phyloP scores from a whole-genome alignment of 306 rosid genomes.

The Hippophae gyantsensis region DNA sequence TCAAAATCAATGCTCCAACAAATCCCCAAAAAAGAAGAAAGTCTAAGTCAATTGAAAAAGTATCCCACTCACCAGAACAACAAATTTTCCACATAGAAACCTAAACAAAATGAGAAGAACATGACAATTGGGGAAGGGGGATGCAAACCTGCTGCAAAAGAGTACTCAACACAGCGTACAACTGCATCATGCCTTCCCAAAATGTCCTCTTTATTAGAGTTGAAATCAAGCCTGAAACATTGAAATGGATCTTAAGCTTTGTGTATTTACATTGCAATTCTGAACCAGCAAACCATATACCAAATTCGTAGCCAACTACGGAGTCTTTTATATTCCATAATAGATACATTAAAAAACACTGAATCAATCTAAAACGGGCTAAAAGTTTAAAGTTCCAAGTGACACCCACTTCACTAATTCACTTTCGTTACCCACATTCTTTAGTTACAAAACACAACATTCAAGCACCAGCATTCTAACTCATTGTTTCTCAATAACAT shows the following conservation, averaged over 20 bases:
- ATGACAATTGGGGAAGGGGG: not conserved
- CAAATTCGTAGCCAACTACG: no score
- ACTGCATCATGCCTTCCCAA: constrained; percentile 83
- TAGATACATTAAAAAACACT: no score
- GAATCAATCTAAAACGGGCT: no score
- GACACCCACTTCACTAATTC: no score
- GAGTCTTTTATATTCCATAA: no score
- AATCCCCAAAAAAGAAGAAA: not conserved
- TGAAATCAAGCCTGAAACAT: constrained; percentile 57
- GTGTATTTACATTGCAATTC: no score
- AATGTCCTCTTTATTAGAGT: constrained; percentile 66
- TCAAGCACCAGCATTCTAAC: no score
- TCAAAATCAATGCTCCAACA: not conserved
- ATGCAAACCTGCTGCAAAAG: constrained; percentile 65
- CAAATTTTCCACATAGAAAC: not conserved
- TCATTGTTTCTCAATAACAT: no score
- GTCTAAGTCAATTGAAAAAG: not conserved
- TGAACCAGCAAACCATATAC: not conserved
- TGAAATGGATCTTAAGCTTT: constrained; percentile 1
- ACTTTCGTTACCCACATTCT: no score
- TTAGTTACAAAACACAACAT: no score
- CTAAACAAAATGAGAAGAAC: not conserved
- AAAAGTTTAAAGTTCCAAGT: no score
- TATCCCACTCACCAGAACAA: not conserved
- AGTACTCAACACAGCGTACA: constrained; percentile 89